phyloP scores from a whole-genome alignment of 1,139 yeast species.

The Debaryomyces coudertii region DNA sequence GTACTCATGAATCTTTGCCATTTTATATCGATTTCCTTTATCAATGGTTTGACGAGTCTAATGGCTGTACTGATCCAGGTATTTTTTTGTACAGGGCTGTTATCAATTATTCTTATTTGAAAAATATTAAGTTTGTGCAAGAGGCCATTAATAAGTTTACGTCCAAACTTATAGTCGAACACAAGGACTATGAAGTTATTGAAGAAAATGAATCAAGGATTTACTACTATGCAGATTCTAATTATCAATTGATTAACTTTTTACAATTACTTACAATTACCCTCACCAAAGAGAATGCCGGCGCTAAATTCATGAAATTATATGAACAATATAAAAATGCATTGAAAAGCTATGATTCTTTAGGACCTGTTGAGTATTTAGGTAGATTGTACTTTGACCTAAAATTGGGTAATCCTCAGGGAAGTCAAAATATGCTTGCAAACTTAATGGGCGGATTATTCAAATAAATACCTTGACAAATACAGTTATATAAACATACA shows the following conservation, averaged over 20 bases:
- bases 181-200: conserved; percentile 17
- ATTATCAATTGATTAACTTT: conserved; percentile 57
- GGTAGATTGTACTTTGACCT: conserved; percentile 45
- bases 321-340: conserved; percentile 45
- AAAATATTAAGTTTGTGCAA: conserved; percentile 61
- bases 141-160: conserved; percentile 48
- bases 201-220: conserved; percentile 21
- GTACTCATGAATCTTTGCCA: conserved; percentile 62
- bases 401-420: conserved; percentile 55
- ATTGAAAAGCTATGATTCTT: conserved; percentile 35
- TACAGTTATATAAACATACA: background rate
- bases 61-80: conserved; percentile 44
- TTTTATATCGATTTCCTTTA: conserved; percentile 57
- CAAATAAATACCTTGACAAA: conserved; percentile 27
- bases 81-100: conserved; percentile 63
- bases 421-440: conserved; percentile 70
- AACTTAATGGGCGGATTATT: conserved; percentile 85
- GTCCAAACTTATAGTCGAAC: conserved; percentile 24
- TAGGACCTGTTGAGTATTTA: conserved; percentile 51
- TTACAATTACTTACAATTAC: conserved; percentile 68
- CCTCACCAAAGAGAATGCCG: conserved; percentile 59
- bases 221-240: conserved; percentile 23
- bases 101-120: conserved; percentile 67
- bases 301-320: conserved; percentile 54
- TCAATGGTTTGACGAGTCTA: conserved; percentile 54